Conservation (phyloP, 352 stramenopile genomes). For the Phytopythium aichiense region DNA sequence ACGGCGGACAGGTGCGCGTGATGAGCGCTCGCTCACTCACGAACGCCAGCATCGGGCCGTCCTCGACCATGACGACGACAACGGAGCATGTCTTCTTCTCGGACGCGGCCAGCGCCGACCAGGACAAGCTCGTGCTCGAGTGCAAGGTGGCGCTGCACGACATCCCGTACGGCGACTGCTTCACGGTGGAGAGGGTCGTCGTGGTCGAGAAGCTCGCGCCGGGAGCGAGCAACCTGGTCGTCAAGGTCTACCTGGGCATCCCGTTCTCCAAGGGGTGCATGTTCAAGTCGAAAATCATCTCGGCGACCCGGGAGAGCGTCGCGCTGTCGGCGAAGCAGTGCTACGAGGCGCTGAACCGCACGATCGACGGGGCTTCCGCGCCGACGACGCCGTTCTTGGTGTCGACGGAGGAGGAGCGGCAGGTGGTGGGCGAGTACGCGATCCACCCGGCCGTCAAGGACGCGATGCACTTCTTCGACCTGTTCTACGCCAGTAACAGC, state of each 20-base stretch:
- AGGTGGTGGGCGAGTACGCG: constrained; percentile 65
- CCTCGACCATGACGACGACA: constrained; percentile 79
- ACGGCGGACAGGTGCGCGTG: constrained; percentile 60
- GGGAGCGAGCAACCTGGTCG: constrained; percentile 36
- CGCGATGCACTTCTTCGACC: constrained; percentile 61
- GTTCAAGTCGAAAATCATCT: constrained; percentile 90
- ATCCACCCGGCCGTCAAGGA: constrained; percentile 47
- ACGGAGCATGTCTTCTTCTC: constrained; percentile 63
- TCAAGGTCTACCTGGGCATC: constrained; percentile 67
- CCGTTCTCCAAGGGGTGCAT: constrained; percentile 87
- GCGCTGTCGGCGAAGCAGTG: constrained; percentile 44
- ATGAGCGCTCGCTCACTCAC: constrained; percentile 70
- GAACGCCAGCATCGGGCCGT: constrained; percentile 78
- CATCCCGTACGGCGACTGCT: constrained; percentile 86
- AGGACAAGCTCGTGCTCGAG: constrained; percentile 56
- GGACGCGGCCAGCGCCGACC: constrained; percentile 26
- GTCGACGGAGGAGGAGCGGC: constrained; percentile 61
- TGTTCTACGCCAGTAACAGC: constrained; percentile 61
- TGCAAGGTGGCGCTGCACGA: constrained; percentile 69
- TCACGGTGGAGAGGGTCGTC: constrained; percentile 69
- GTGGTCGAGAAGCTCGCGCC: constrained; percentile 44
- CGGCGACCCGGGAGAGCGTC: constrained; percentile 61
- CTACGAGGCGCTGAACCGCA: constrained; percentile 63
- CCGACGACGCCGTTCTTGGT: constrained; percentile 58
- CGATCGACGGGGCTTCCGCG: constrained; percentile 16